phyloP scores from a whole-genome alignment of 495 filamentous ascomycete species.

The Penicillium verhagenii region DNA sequence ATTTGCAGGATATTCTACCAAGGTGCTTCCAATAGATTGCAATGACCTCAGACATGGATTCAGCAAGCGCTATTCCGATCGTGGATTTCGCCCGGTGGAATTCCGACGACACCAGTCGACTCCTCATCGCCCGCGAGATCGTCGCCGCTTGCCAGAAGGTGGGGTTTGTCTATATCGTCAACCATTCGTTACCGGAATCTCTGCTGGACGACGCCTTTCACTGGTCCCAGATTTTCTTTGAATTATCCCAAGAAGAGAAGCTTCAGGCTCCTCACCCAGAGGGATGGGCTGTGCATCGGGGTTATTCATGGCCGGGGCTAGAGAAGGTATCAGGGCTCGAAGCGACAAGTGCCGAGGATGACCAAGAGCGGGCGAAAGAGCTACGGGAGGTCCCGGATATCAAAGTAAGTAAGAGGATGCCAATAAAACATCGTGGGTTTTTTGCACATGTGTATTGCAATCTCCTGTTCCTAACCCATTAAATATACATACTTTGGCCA shows the following conservation, averaged over 20 bases:
- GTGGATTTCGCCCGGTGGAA: slow-evolving; percentile 53
- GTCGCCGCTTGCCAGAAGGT: slow-evolving; percentile 53
- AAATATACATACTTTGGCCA: too few relatives aligned
- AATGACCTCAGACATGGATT: background rate
- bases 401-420: slow-evolving; percentile 35
- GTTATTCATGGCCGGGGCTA: slow-evolving; percentile 63
- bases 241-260: slow-evolving; percentile 45
- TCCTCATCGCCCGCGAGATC: slow-evolving; percentile 46
- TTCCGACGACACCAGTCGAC: slow-evolving; percentile 30
- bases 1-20: slow-evolving; percentile 1
- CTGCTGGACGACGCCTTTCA: slow-evolving; percentile 53
- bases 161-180: slow-evolving; percentile 60
- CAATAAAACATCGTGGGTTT: too few relatives aligned
- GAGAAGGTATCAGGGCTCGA: slow-evolving; percentile 61
- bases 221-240: slow-evolving; percentile 51
- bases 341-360: slow-evolving; percentile 45
- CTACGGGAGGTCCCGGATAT: slow-evolving; percentile 37
- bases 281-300: slow-evolving; percentile 55
- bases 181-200: slow-evolving; percentile 49
- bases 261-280: slow-evolving; percentile 61
- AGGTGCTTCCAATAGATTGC: background rate
- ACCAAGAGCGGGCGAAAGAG: slow-evolving; percentile 32
- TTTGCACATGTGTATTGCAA: too few relatives aligned
- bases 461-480: too few relatives aligned
- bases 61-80: slow-evolving; percentile 40